Evolutionary conservation across 306 rosid species (phyloP).

Genomic region (Quercus ilex): DNA sequence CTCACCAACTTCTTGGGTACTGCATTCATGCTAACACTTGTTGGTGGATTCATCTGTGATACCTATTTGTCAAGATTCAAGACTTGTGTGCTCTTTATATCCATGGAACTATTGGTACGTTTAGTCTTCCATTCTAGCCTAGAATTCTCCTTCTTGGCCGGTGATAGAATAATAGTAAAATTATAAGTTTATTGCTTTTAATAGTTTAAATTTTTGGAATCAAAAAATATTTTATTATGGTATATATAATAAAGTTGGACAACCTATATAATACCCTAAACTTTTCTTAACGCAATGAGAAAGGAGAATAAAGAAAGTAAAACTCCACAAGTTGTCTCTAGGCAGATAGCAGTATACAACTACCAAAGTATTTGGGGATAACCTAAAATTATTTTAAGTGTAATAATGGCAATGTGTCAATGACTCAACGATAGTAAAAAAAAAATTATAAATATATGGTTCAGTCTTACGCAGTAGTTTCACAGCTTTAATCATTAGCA

Average conservation of each 20-base stretch:
- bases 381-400: slow-evolving; percentile 3
- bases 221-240: no score
- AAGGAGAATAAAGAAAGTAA: no score
- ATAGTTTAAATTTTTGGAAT: no score
- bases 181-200: no score
- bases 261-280: no score
- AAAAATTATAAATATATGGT: not conserved
- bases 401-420: not conserved
- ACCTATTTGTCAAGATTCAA: slow-evolving; percentile 75
- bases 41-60: slow-evolving; percentile 72
- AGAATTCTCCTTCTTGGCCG: no score
- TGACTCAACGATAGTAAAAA: not conserved
- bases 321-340: no score
- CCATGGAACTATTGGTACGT: slow-evolving; percentile 59
- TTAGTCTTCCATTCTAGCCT: not conserved
- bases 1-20: slow-evolving; percentile 83
- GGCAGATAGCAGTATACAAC: no score
- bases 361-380: not conserved
- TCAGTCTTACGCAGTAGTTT: not conserved
- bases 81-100: slow-evolving; percentile 52
- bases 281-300: no score
- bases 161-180: no score
- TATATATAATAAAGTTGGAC: no score
- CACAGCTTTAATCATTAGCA: not conserved
- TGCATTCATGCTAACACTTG: slow-evolving; percentile 54